Percentiles rank a stretch among this genome's conserved stretches.
Conservation (phyloP, 225 moss, liverwort and hornwort species). For the Thuidium tamariscinum region DNA sequence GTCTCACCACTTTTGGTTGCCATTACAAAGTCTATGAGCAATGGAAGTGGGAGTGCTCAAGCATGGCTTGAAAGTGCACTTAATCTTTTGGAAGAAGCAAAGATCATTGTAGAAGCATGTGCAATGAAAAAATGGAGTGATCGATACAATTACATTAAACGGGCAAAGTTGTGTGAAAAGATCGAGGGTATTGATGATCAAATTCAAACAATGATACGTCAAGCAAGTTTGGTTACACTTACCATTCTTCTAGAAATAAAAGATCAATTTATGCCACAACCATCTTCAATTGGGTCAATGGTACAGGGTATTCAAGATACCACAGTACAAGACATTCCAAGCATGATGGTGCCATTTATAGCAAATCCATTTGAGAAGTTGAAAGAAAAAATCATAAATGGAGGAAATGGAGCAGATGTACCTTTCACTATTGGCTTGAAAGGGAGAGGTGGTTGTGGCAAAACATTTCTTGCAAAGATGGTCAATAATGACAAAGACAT, state of each 20-base stretch:
- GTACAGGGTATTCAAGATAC: not conserved
- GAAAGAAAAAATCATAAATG: not conserved
- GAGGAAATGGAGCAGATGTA: not conserved
- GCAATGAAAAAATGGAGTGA: not conserved
- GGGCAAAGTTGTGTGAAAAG: not conserved
- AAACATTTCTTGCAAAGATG: not conserved
- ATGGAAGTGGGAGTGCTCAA: not conserved
- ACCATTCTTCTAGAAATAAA: accelerated
- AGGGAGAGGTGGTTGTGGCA: not conserved
- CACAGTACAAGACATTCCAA: not conserved
- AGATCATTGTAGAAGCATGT: not conserved
- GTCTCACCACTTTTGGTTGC: not conserved
- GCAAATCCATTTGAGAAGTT: not conserved
- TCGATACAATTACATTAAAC: too few relatives aligned
- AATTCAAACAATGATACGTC: not conserved
- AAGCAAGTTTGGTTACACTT: not conserved
- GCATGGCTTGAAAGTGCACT: not conserved
- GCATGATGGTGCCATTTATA: accelerated
- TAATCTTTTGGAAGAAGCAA: not conserved
- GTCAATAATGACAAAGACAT: not conserved
- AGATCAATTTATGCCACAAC: accelerated
- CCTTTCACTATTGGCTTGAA: not conserved
- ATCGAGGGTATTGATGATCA: not conserved
- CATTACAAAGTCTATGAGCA: not conserved
- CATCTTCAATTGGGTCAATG: not conserved